Evolutionary conservation across 139 green algal species (phyloP), one percentile per base, ranked within the genome.

Genomic region (Chlorella vulgaris): DNA sequence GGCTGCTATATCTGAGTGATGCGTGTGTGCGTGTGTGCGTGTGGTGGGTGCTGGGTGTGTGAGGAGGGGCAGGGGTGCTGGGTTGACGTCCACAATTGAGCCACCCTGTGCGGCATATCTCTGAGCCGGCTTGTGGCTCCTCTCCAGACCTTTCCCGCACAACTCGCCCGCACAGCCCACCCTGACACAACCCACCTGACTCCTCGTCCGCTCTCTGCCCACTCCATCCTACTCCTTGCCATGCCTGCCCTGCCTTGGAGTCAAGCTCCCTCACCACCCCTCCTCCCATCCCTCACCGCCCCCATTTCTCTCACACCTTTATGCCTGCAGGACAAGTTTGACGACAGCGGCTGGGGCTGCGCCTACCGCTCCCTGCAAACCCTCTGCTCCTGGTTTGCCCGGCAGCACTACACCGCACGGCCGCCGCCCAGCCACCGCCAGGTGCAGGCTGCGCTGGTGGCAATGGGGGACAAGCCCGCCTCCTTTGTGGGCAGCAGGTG

Each of bases 321-420:
- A 28, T 8, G 5, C 21, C 15, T 90, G 67, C 93, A 98, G 87
- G 96, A 98, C 84, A 88, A 91, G 29, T 93, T 96, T 62, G 91
- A 98, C 69, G 96, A 99, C 81, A 68, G 43, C 15, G 95, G 96
- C 15, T 99, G 96, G 96, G 96, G 96, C 36, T 99, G 96, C 80
- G 96, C 96, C 5, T 99, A 99, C 91, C 91, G 96, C 40, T 97
- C 93, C 4, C 84, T 98, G 77, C 96, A 99, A 83, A 99, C 96
- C 29, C 89, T 99, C 36, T 89, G 92, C 33, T 97, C 91, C 31
- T 99, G 96, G 96, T 98, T 98, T 78, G 80, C 75, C 26, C 78
- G 86, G 39, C 90, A 98, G 83, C 80, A 91, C 71, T 98, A 98
- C 89, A 95, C 94, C 1, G 69, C 29, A 63, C 87, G 85, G 26